These are phyloP conservation scores for Aureobasidium sp. DNA, from an alignment of 2,329 filamentous ascomycete genomes.

Conservation along the genomic window DNA sequence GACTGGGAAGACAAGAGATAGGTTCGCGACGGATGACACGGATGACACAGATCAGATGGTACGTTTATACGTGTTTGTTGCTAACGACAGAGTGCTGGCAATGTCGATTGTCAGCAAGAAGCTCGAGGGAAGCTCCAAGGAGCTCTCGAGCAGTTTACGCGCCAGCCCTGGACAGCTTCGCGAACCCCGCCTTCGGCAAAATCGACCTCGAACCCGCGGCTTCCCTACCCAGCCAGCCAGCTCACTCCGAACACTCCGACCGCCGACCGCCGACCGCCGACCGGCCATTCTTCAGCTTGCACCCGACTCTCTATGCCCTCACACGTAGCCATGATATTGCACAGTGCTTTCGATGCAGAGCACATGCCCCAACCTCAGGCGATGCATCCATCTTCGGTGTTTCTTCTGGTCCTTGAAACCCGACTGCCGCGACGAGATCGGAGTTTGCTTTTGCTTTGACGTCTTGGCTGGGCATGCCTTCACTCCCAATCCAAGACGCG, in stretches of 20 bases:
- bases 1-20: not conserved
- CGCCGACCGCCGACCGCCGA: not conserved
- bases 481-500: no score
- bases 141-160: constrained; percentile 6
- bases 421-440: constrained; percentile 2
- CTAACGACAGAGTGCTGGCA: not conserved
- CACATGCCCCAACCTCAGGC: not conserved
- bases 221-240: not conserved
- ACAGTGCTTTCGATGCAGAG: no score
- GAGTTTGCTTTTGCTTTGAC: not conserved
- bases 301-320: no score
- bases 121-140: not conserved
- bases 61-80: not conserved
- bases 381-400: not conserved
- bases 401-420: not conserved
- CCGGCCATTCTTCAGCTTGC: not conserved
- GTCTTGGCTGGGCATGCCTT: not conserved
- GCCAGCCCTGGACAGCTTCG: not conserved
- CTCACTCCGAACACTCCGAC: constrained; percentile 1
- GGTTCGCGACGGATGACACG: not conserved
- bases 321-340: no score
- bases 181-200: not conserved
- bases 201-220: not conserved
- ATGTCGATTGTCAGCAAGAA: not conserved
- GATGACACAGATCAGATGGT: not conserved